Conservation (phyloP, 176 grass and related monocot genomes). For the Aegilops longissima region DNA sequence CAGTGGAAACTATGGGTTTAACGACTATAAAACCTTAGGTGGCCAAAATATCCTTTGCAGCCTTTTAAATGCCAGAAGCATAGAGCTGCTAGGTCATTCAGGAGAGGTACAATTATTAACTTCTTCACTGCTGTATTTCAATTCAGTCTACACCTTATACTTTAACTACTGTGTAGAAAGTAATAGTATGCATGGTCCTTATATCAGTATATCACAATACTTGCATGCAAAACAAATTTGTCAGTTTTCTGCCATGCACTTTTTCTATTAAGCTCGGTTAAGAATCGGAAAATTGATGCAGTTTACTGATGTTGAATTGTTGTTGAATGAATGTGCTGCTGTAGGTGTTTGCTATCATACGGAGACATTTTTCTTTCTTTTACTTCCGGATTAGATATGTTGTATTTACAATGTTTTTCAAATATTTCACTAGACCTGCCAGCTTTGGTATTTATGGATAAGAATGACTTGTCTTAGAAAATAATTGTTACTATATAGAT, state of each 20-base stretch:
- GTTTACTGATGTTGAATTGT: neutral
- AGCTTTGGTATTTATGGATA: neutral
- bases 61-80: constrained; percentile 30
- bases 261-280: neutral
- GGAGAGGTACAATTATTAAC: neutral
- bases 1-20: neutral
- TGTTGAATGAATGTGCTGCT: neutral
- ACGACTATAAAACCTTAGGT: neutral
- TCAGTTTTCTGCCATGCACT: neutral
- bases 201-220: neutral
- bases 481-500: neutral
- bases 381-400: neutral
- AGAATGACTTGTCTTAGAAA: neutral
- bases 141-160: neutral
- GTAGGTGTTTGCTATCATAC: neutral
- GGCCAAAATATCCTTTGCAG: constrained; percentile 11
- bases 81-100: constrained; percentile 27
- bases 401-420: neutral
- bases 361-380: neutral
- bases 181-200: neutral
- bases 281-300: neutral
- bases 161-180: neutral
- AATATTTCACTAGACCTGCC: constrained; percentile 5
- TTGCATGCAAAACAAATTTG: neutral
- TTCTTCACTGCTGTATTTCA: neutral